Conservation (phyloP, 352 stramenopile genomes). For the Phytophthora fragariae region DNA sequence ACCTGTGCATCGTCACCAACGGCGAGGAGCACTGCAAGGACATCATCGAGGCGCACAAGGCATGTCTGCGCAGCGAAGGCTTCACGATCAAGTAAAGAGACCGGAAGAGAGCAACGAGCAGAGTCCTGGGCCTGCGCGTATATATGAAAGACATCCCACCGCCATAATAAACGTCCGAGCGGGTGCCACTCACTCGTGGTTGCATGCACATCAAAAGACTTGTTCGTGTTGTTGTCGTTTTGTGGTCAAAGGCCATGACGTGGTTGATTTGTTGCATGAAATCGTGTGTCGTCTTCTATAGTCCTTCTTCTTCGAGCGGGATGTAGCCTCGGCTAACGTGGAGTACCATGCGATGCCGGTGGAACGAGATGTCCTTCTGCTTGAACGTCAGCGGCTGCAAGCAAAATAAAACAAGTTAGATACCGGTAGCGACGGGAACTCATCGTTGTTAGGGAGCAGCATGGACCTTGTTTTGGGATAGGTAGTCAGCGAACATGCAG, state of each 20-base stretch:
- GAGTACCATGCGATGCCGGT: slow-evolving; percentile 84
- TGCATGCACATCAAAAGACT: slow-evolving; percentile 1
- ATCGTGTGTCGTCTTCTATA: slow-evolving; percentile 37
- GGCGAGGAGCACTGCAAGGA: slow-evolving; percentile 94
- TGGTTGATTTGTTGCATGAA: background rate
- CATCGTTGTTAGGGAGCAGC: background rate
- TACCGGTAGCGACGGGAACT: background rate
- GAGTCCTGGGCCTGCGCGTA: slow-evolving; percentile 25
- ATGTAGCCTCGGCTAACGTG: slow-evolving; percentile 71
- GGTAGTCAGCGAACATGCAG: slow-evolving; percentile 87
- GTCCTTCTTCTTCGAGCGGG: slow-evolving; percentile 67
- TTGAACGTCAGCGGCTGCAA: slow-evolving; percentile 67
- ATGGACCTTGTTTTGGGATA: slow-evolving; percentile 72
- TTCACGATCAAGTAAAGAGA: slow-evolving; percentile 92
- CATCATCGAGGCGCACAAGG: slow-evolving; percentile 98
- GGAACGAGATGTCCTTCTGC: slow-evolving; percentile 88
- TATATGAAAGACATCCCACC: slow-evolving; percentile 30
- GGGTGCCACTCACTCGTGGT: slow-evolving; percentile 5
- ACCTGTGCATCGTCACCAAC: slow-evolving; percentile 93
- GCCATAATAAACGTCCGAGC: slow-evolving; percentile 24
- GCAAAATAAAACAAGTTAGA: background rate
- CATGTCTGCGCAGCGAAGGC: slow-evolving; percentile 95
- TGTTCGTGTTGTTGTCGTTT: slow-evolving; percentile 5
- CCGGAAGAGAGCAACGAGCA: background rate
- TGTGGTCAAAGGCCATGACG: background rate